Evolutionary conservation across 2,329 filamentous ascomycete genomes (phyloP).

Genomic region (Pseudogymnoascus sp.): DNA sequence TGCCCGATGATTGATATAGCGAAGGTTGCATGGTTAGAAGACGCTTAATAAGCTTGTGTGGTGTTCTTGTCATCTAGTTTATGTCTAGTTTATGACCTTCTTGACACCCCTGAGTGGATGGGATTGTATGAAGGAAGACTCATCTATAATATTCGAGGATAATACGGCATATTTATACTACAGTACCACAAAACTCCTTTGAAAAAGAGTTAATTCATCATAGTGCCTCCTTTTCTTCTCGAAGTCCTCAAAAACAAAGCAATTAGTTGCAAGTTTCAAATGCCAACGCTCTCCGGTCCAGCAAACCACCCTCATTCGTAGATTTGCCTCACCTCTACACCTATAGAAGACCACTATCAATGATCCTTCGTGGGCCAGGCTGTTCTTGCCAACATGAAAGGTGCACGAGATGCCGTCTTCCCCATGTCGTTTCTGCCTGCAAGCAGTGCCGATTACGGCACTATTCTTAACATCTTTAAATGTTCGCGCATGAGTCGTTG

Average conservation of each 20-base stretch:
- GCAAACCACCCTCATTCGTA: background rate
- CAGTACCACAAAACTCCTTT: too few species aligned
- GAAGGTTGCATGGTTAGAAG: background rate
- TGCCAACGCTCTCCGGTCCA: background rate
- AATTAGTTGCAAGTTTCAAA: background rate
- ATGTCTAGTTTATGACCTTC: too few species aligned
- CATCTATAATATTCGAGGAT: background rate
- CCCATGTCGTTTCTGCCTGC: background rate
- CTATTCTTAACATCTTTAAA: background rate
- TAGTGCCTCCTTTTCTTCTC: too few species aligned
- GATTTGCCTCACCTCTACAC: background rate
- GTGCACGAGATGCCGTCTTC: background rate
- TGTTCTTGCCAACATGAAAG: background rate
- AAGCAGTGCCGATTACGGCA: background rate
- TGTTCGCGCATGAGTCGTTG: background rate
- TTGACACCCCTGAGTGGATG: background rate
- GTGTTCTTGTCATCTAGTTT: background rate
- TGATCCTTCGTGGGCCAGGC: background rate
- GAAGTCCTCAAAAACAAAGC: background rate
- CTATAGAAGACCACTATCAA: background rate
- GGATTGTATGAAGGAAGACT: background rate
- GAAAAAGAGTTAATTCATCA: too few species aligned
- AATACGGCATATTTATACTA: background rate
- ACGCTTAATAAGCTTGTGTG: background rate
- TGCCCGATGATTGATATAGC: too few species aligned